Evolutionary conservation across 1,284 basidiomycete genomes (phyloP).

Genomic region (Apiotrichum brassicae): DNA sequence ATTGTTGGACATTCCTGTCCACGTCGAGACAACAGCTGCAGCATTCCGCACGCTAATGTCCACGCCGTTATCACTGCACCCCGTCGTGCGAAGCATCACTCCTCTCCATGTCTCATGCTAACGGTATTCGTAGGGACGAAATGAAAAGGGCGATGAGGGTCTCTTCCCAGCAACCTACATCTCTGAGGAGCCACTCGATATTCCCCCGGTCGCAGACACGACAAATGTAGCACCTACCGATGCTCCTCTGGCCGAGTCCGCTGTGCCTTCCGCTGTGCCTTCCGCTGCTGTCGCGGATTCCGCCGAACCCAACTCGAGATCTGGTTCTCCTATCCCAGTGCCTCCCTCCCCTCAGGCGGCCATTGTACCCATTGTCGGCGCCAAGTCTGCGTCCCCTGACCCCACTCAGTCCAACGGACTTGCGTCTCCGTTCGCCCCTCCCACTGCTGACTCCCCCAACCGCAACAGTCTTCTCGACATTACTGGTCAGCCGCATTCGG

Average conservation of each 20-base stretch:
- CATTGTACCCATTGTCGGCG: no score
- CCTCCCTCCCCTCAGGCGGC: conserved; percentile 1
- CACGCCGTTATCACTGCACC: no score
- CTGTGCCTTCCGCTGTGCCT: background rate
- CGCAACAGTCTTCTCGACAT: conserved; percentile 15
- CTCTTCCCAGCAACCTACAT: conserved; percentile 92
- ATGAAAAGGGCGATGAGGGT: conserved; percentile 70
- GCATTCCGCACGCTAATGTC: no score
- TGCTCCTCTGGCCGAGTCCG: background rate
- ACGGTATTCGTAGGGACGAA: conserved; percentile 68
- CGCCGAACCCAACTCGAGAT: background rate
- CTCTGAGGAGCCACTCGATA: conserved; percentile 44
- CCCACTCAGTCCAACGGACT: background rate
- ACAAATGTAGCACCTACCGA: background rate
- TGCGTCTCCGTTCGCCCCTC: conserved; percentile 5
- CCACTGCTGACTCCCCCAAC: background rate
- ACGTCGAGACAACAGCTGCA: no score
- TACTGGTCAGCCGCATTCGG: conserved; percentile 8
- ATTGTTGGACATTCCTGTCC: no score
- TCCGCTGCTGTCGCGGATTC: background rate
- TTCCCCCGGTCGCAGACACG: background rate
- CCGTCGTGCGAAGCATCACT: no score
- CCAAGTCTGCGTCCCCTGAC: background rate
- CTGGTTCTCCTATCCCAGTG: conserved; percentile 2
- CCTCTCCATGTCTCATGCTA: conserved; percentile 2